These are phyloP conservation scores for Euptelea pleiosperma DNA, from an alignment of 164 flowering plant genomes.

Conservation along the genomic window DNA sequence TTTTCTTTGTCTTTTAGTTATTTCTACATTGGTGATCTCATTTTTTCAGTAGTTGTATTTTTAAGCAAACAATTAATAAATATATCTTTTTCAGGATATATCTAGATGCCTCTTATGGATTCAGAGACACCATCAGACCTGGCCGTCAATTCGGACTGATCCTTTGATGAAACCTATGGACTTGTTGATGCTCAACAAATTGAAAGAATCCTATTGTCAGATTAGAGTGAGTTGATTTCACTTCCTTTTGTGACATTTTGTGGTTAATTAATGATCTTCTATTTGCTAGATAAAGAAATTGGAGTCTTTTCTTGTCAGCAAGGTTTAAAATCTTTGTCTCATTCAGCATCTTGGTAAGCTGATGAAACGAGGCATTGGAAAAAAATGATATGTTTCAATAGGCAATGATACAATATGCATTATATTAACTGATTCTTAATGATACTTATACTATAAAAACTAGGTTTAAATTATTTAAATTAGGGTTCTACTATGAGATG, in stretches of 20 bases:
- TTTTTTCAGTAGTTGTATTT: too few relatives aligned
- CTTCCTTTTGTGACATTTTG: background rate
- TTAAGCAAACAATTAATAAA: background rate
- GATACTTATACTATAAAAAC: too few relatives aligned
- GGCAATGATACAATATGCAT: too few relatives aligned
- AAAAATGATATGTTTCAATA: too few relatives aligned
- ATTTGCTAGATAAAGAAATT: background rate
- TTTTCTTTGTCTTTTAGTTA: background rate
- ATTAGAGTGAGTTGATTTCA: slow-evolving; percentile 55
- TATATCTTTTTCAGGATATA: slow-evolving; percentile 62
- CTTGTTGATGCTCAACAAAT: slow-evolving; percentile 74
- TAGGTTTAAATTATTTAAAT: too few relatives aligned
- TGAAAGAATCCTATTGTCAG: slow-evolving; percentile 81
- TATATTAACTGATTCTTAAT: too few relatives aligned
- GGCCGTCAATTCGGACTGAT: slow-evolving; percentile 88
- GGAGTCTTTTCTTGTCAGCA: too few relatives aligned
- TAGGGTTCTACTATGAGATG: too few relatives aligned
- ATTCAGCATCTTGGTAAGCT: too few relatives aligned
- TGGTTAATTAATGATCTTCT: background rate
- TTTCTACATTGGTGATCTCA: background rate
- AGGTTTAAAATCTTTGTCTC: too few relatives aligned
- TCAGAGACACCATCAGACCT: slow-evolving; percentile 89
- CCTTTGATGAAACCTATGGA: slow-evolving; percentile 76
- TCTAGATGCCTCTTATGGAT: slow-evolving; percentile 97
- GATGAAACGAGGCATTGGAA: too few relatives aligned